Base-by-base conservation (phyloP, 2,329 filamentous ascomycete species). In the Aspergillus sp. region DNA sequence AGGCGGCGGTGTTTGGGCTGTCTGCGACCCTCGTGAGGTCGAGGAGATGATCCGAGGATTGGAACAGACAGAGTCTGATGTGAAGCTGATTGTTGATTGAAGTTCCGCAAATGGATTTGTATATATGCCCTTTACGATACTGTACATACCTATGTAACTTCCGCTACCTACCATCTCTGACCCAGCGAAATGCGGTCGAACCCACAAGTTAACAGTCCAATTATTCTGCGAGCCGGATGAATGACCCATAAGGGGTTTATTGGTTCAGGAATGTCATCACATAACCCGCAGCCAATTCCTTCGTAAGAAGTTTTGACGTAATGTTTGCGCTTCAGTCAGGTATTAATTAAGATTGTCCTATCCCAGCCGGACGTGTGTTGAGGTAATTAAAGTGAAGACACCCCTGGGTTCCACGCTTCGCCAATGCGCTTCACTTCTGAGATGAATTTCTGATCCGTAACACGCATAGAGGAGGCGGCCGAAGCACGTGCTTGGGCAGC, bases 1-100 rank as follows among this genome's bases (percentile, higher is more conserved):
- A 68, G 91, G 91, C 1, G 92, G 91, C 45, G 93, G 93, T 2
- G 92, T 96, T 0, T 96, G 92, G 91, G 91, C 88, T 3, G 89
- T 96, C 49, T 92, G 85, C 9, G 87, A 91, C 67, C 90, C 92
- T 8, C 81, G 79, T 50, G 87, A 90, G 69, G 82, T 90, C 44
- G 86, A 91, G 56, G 83, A 87, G 57, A 82, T 86, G 42, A 68
- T 90, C 36, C 78, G 73, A 54, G 84, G 80, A 2, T 66, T 90
- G 43, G 84, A 89, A 59, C 81, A 87, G 66, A 89, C 85, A 9
- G 85, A 79, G 50, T 57, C 47, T 16, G 57, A 61, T 42, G 40
- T 42, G 6, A 42, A 7, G 35, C 2, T 14, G 17, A 17, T 42
- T 5, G 11, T 16, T 24, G 26, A 30, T 30, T 30, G 26, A 30